Conservation (phyloP, 371 early-diverging fungal genomes). For the Mortierella sp. region DNA sequence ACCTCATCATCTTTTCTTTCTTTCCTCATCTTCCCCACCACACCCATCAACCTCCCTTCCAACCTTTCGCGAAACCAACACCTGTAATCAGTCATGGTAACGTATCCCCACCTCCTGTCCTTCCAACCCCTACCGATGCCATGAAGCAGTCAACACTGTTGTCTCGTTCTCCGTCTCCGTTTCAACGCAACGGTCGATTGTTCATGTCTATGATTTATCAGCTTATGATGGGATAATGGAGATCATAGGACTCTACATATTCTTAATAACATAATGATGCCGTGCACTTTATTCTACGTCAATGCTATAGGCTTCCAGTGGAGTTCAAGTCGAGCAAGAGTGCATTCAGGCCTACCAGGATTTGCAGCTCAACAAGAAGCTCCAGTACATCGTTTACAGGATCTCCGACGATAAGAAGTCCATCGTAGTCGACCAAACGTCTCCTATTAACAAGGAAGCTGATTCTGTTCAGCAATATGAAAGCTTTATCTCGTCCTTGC, state of each 20-base stretch:
- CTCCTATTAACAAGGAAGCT: slow-evolving; percentile 47
- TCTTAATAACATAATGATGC: no score
- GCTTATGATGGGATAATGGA: no score
- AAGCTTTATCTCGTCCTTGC: slow-evolving; percentile 68
- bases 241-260: no score
- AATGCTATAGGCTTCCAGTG: slow-evolving; percentile 53
- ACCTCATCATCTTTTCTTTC: slow-evolving; percentile 13
- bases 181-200: no score
- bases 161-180: no score
- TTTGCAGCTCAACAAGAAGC: slow-evolving; percentile 68
- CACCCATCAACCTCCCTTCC: neutral
- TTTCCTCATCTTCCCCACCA: slow-evolving; percentile 7
- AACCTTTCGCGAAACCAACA: neutral
- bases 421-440: slow-evolving; percentile 59
- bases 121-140: neutral
- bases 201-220: no score
- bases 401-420: slow-evolving; percentile 60
- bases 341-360: slow-evolving; percentile 65
- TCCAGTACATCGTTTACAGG: slow-evolving; percentile 74
- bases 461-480: slow-evolving; percentile 57
- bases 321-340: slow-evolving; percentile 61
- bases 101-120: neutral
- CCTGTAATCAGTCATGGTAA: slow-evolving; percentile 28
- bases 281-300: neutral
- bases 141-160: neutral